Evolutionary conservation across 2,329 filamentous ascomycete species (phyloP).

Genomic region (Emergomyces orientalis): DNA sequence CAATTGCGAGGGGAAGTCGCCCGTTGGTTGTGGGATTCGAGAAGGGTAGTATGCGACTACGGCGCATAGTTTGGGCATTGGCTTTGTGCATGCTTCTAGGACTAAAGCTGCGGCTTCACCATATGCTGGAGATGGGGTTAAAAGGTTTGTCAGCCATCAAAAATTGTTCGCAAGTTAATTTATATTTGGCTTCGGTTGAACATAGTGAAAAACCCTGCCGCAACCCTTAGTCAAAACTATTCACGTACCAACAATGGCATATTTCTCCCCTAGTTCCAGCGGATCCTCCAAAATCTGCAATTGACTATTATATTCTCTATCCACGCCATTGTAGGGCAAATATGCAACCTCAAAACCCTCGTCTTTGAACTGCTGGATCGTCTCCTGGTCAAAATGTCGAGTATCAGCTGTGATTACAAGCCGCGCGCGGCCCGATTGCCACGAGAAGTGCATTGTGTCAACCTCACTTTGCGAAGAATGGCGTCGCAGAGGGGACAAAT

Average conservation of each 20-base stretch:
- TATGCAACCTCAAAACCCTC: slow-evolving; percentile 54
- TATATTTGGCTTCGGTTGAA: not conserved
- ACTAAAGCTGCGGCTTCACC: slow-evolving; percentile 53
- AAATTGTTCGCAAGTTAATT: not conserved
- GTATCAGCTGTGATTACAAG: slow-evolving; percentile 14
- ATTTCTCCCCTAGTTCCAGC: slow-evolving; percentile 50
- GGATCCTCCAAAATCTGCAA: slow-evolving; percentile 45
- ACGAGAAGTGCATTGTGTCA: slow-evolving; percentile 2
- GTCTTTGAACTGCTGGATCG: slow-evolving; percentile 20
- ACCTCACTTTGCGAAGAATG: not conserved
- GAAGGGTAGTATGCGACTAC: slow-evolving; percentile 56
- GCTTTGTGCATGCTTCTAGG: slow-evolving; percentile 49
- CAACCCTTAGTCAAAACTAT: not conserved
- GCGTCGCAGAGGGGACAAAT: not conserved
- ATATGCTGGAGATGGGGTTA: slow-evolving; percentile 40
- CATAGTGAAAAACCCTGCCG: not conserved
- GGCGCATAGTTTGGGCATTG: slow-evolving; percentile 49
- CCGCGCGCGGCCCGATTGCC: not conserved
- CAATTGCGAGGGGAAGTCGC: slow-evolving; percentile 28
- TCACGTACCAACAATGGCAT: slow-evolving; percentile 43
- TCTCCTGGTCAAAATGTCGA: slow-evolving; percentile 10
- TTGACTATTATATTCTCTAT: slow-evolving; percentile 43
- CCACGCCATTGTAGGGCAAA: slow-evolving; percentile 44
- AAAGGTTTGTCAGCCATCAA: slow-evolving; percentile 3
- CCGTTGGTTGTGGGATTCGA: slow-evolving; percentile 43